Evolutionary conservation across 257 asterid genomes (phyloP).

Genomic region (Ligustrum vulgare): DNA sequence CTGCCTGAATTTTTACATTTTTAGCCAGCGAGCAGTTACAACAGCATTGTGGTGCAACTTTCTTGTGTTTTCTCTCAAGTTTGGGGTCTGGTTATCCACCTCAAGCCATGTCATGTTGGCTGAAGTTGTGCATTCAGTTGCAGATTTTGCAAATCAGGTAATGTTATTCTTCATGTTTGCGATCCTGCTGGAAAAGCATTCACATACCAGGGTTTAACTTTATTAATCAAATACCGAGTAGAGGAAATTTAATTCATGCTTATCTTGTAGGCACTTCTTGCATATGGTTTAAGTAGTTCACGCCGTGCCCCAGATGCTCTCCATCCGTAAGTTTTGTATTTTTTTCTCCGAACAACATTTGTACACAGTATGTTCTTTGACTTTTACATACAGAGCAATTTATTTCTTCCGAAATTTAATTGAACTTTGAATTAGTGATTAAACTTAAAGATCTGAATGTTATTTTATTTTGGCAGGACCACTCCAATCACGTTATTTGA

Average conservation of each 20-base stretch:
- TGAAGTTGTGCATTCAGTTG: slow-evolving; percentile 87
- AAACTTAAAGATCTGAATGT: background rate
- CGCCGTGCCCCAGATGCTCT: slow-evolving; percentile 95
- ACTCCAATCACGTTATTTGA: background rate
- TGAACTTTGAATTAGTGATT: background rate
- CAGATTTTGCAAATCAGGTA: slow-evolving; percentile 98
- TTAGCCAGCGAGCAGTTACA: slow-evolving; percentile 94
- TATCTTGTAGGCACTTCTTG: slow-evolving; percentile 75
- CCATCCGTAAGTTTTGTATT: slow-evolving; percentile 79
- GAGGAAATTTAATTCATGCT: slow-evolving; percentile 23
- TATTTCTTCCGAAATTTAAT: background rate
- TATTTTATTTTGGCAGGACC: background rate
- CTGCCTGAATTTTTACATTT: slow-evolving; percentile 28
- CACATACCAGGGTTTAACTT: slow-evolving; percentile 12
- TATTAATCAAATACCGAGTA: slow-evolving; percentile 14
- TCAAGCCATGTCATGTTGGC: slow-evolving; percentile 97
- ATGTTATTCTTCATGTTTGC: slow-evolving; percentile 6
- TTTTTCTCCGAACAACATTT: slow-evolving; percentile 3
- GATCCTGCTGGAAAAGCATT: slow-evolving; percentile 1
- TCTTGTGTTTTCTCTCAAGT: slow-evolving; percentile 90
- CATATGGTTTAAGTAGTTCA: slow-evolving; percentile 95
- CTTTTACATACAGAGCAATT: slow-evolving; percentile 2
- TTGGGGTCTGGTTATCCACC: slow-evolving; percentile 90
- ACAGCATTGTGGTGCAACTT: slow-evolving; percentile 97
- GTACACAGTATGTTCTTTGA: slow-evolving; percentile 2